Conservation (phyloP, 371 early-diverging fungal species). For the Mucor saturninus region DNA sequence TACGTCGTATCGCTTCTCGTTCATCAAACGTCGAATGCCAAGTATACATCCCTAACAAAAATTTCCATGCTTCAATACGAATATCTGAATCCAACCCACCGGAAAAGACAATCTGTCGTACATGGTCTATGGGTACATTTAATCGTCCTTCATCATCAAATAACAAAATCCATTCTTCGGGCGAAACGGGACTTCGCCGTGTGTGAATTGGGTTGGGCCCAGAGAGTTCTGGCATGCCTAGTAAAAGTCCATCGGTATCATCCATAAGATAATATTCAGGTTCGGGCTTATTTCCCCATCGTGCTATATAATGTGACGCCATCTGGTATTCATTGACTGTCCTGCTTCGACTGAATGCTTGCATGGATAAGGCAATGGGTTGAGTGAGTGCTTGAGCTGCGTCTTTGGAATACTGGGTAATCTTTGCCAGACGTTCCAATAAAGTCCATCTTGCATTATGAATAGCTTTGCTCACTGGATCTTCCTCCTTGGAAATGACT, state of each 20-base stretch:
- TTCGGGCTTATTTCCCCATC: conserved; percentile 55
- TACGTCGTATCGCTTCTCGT: conserved; percentile 64
- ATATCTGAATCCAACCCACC: conserved; percentile 86
- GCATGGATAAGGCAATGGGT: conserved; percentile 4
- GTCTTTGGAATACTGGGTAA: conserved; percentile 75
- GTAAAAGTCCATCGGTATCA: conserved; percentile 31
- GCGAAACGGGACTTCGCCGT: conserved; percentile 61
- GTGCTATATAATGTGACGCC: conserved; percentile 79
- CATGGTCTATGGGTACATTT: conserved; percentile 47
- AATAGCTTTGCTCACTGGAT: conserved; percentile 20
- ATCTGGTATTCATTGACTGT: conserved; percentile 77
- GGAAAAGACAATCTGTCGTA: conserved; percentile 72
- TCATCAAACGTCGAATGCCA: conserved; percentile 84
- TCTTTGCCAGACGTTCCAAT: conserved; percentile 76
- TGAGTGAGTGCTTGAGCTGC: conserved; percentile 71
- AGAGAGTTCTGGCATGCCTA: conserved; percentile 38
- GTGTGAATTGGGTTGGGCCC: conserved; percentile 37
- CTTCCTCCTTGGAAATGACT: neutral
- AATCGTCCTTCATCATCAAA: conserved; percentile 73
- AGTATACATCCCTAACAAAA: conserved; percentile 81
- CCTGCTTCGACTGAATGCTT: conserved; percentile 52
- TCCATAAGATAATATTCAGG: conserved; percentile 24
- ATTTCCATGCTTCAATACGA: conserved; percentile 90
- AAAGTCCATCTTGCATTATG: conserved; percentile 70
- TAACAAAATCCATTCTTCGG: conserved; percentile 78